These are phyloP conservation scores for Furcasterigmium sp. DNA, from an alignment of 2,329 filamentous ascomycete genomes.

Conservation along the genomic window DNA sequence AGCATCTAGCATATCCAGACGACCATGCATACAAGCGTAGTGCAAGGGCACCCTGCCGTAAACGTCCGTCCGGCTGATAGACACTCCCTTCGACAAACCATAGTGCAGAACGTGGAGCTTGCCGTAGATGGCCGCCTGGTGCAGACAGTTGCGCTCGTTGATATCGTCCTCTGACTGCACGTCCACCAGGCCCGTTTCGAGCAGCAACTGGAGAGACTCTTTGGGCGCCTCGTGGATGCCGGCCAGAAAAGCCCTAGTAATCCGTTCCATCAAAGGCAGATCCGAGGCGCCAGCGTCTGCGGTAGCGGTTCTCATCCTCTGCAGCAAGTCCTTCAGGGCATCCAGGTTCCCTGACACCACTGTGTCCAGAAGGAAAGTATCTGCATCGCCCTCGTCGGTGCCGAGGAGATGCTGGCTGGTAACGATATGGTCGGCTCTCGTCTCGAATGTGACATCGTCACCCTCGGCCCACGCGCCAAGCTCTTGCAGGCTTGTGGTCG, in stretches of 20 bases:
- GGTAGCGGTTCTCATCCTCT: slow-evolving; percentile 55
- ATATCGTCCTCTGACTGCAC: slow-evolving; percentile 95
- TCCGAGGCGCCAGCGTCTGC: slow-evolving; percentile 46
- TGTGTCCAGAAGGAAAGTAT: slow-evolving; percentile 82
- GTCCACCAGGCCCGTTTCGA: slow-evolving; percentile 79
- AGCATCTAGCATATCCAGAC: slow-evolving; percentile 74
- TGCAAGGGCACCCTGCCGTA: slow-evolving; percentile 92
- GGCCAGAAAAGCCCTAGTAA: slow-evolving; percentile 85
- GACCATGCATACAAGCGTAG: slow-evolving; percentile 93
- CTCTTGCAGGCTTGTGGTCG: slow-evolving; percentile 91
- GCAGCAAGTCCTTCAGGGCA: slow-evolving; percentile 74
- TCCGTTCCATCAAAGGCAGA: slow-evolving; percentile 59
- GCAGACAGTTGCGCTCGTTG: slow-evolving; percentile 92
- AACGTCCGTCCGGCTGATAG: slow-evolving; percentile 78
- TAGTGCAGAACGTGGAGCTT: slow-evolving; percentile 72
- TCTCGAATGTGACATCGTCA: slow-evolving; percentile 80
- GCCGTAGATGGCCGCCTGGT: slow-evolving; percentile 94
- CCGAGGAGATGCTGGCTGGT: slow-evolving; percentile 62
- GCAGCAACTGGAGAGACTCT: slow-evolving; percentile 67
- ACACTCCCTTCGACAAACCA: slow-evolving; percentile 70
- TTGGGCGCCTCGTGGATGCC: slow-evolving; percentile 82
- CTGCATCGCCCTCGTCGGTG: slow-evolving; percentile 84
- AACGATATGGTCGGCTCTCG: slow-evolving; percentile 55
- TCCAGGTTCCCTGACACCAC: slow-evolving; percentile 77
- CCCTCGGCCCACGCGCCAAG: slow-evolving; percentile 96